phyloP scores from a whole-genome alignment of 331 rosid species.

The Cucumis variabilis region DNA sequence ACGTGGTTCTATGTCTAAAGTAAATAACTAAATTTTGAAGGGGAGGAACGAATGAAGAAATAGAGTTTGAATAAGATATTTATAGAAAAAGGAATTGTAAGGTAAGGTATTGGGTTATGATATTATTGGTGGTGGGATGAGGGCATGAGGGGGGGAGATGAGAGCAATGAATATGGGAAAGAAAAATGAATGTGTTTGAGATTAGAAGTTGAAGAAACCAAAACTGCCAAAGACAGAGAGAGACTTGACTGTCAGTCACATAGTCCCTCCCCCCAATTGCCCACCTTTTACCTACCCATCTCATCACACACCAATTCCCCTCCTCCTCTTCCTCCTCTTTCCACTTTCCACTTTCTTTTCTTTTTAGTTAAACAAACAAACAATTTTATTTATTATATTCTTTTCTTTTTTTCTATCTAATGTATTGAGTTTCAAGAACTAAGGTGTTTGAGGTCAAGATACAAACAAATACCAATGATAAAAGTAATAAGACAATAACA shows the following conservation, averaged over 20 bases:
- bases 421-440: no score
- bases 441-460: not conserved
- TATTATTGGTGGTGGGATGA: not conserved
- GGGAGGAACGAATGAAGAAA: not conserved
- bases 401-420: no score
- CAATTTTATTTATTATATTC: not conserved
- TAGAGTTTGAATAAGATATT: no score
- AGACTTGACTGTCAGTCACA: constrained; percentile 8
- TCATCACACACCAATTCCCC: not conserved
- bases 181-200: not conserved
- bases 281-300: not conserved
- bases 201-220: not conserved
- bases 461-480: not conserved
- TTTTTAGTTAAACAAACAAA: not conserved
- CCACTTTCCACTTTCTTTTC: not conserved
- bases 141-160: not conserved
- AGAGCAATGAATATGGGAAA: not conserved
- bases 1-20: no score
- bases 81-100: not conserved
- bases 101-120: not conserved
- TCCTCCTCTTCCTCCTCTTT: no score
- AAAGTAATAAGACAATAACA: no score
- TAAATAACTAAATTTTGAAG: not conserved
- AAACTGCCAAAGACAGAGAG: not conserved
- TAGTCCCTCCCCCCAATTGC: not conserved